Conservation (phyloP, 805 yeast species). For the Metschnikowia amazonensis region DNA sequence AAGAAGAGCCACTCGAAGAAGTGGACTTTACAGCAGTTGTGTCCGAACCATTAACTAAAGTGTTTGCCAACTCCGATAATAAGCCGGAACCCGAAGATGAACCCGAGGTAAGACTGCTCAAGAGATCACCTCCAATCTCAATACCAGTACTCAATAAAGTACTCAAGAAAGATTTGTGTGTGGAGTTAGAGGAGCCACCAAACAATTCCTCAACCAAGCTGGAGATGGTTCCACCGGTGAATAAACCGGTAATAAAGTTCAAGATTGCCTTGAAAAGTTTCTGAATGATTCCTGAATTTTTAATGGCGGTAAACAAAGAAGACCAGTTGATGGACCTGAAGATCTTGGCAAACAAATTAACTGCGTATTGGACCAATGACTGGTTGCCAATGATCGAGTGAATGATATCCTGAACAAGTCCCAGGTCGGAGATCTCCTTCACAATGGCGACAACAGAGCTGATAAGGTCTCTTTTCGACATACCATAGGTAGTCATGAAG, state of each 20-base stretch:
- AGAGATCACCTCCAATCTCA: conserved; percentile 15
- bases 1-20: conserved; percentile 7
- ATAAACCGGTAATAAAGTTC: conserved; percentile 16
- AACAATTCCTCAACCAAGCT: conserved; percentile 13
- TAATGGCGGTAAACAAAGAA: conserved; percentile 22
- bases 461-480: conserved; percentile 16
- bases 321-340: conserved; percentile 22
- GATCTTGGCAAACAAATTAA: conserved; percentile 20
- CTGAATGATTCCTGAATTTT: conserved; percentile 25
- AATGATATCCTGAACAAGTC: conserved; percentile 22
- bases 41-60: conserved; percentile 7
- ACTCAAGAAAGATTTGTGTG: conserved; percentile 14
- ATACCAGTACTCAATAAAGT: conserved; percentile 13
- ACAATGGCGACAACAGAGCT: conserved; percentile 19
- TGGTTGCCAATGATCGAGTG: conserved; percentile 23
- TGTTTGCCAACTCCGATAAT: conserved; percentile 12
- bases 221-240: conserved; percentile 11
- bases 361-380: conserved; percentile 19
- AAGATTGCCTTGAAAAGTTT: conserved; percentile 15
- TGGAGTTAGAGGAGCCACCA: conserved; percentile 14
- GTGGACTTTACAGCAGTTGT: conserved; percentile 3
- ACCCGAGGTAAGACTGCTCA: conserved; percentile 12
- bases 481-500: conserved; percentile 10
- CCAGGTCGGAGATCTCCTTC: conserved; percentile 22
- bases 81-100: conserved; percentile 13